Evolutionary conservation across 148 eudicot species (phyloP).

Genomic region (Selenicereus undatus): DNA sequence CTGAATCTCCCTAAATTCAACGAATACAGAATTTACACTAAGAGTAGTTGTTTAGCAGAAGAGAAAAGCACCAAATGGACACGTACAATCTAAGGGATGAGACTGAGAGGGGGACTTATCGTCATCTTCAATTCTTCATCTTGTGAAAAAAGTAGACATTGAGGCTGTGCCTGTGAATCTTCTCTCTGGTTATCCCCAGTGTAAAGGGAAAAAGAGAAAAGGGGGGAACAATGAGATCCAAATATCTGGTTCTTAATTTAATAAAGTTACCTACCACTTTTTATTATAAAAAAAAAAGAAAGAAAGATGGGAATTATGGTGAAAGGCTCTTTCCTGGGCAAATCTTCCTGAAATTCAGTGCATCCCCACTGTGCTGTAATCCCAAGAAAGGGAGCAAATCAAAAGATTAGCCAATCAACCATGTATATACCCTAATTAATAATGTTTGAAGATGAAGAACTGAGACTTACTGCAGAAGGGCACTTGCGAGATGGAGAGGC

Average conservation of each 20-base stretch:
- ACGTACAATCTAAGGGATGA: no score
- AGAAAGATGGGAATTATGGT: neutral
- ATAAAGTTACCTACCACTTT: no score
- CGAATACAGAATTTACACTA: no score
- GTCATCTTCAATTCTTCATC: no score
- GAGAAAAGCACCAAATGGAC: no score
- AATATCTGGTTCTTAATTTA: neutral
- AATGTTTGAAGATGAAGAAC: neutral
- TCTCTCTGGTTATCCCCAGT: no score
- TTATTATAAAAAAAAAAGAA: neutral
- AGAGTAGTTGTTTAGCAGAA: no score
- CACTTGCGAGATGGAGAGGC: neutral
- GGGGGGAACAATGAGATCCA: neutral
- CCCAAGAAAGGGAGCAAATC: neutral
- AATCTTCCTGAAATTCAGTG: conserved; percentile 2
- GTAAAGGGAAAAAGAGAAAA: neutral
- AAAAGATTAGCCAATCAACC: neutral
- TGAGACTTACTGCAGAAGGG: neutral
- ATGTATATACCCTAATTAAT: no score
- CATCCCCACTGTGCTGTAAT: neutral
- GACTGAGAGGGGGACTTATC: no score
- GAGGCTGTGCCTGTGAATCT: no score
- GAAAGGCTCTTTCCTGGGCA: neutral
- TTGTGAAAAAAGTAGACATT: no score
- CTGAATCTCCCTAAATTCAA: no score